Conservation (phyloP, 2,329 filamentous ascomycete species). For the Dactylellina sp. region DNA sequence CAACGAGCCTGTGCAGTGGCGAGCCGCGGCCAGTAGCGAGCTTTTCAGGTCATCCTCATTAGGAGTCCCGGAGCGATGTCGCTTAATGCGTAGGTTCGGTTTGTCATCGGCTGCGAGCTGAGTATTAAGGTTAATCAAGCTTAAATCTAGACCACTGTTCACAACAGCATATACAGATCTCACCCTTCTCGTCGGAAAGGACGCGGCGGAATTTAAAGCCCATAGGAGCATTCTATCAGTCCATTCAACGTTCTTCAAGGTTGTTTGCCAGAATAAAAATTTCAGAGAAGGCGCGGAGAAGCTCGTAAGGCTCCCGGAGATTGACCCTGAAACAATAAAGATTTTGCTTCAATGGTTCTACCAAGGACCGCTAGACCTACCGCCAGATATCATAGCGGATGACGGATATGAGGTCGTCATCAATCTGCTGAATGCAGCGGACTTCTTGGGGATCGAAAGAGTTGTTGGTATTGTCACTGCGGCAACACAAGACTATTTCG, state of each 20-base stretch:
- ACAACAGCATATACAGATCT: constrained; percentile 21
- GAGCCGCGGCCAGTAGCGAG: too few species aligned
- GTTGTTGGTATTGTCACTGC: constrained; percentile 13
- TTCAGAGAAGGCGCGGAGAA: constrained; percentile 37
- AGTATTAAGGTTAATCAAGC: too few species aligned
- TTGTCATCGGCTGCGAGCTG: too few species aligned
- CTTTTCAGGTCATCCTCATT: too few species aligned
- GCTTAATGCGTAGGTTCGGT: constrained; percentile 7
- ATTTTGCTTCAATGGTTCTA: constrained; percentile 35
- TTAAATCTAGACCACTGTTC: constrained; percentile 9
- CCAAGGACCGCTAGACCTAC: constrained; percentile 14
- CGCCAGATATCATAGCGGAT: constrained; percentile 23
- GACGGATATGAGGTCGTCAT: constrained; percentile 22
- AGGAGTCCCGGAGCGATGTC: too few species aligned
- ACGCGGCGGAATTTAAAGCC: constrained; percentile 23
- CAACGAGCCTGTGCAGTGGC: too few species aligned
- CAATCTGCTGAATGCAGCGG: constrained; percentile 41
- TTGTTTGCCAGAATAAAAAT: constrained; percentile 25
- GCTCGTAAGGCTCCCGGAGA: constrained; percentile 23
- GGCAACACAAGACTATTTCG: constrained; percentile 24
- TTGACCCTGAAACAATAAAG: constrained; percentile 21
- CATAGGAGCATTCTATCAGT: constrained; percentile 15
- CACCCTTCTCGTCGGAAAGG: constrained; percentile 19
- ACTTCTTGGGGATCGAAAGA: constrained; percentile 20
- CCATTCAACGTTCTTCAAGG: constrained; percentile 49